These are phyloP conservation scores for Umbelopsis sp. DNA, from an alignment of 192 early-diverging fungal genomes.

Conservation along the genomic window DNA sequence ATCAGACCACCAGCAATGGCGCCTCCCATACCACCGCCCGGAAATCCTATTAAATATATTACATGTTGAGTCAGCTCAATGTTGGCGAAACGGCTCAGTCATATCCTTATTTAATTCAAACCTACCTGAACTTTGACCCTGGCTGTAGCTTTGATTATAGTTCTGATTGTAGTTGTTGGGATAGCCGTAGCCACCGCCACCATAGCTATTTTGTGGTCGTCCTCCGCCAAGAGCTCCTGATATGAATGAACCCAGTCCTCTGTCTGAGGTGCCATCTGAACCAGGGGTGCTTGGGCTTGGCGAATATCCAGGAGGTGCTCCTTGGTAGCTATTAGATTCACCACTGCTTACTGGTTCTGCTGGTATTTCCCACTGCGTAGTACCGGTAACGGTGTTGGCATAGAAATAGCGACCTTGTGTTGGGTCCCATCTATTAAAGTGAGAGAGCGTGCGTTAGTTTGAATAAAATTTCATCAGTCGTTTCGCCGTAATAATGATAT, in stretches of 20 bases:
- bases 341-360: background rate
- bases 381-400: slow-evolving; percentile 17
- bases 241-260: background rate
- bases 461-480: background rate
- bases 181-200: background rate
- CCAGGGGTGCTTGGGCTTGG: background rate
- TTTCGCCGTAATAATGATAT: background rate
- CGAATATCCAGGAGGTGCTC: background rate
- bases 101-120: background rate
- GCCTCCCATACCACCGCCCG: background rate
- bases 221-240: slow-evolving; percentile 2
- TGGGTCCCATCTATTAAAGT: slow-evolving; percentile 18
- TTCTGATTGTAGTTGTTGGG: background rate
- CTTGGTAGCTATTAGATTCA: background rate
- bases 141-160: background rate
- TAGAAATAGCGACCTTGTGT: slow-evolving; percentile 21
- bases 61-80: too few species aligned
- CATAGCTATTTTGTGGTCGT: background rate
- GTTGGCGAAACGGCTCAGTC: too few species aligned
- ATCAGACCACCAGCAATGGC: background rate
- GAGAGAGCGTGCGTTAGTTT: background rate
- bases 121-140: background rate
- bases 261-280: background rate
- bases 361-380: slow-evolving; percentile 28
- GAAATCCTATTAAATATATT: background rate